phyloP scores from a whole-genome alignment of 1,284 basidiomycete species.

The Peniophora sp. region DNA sequence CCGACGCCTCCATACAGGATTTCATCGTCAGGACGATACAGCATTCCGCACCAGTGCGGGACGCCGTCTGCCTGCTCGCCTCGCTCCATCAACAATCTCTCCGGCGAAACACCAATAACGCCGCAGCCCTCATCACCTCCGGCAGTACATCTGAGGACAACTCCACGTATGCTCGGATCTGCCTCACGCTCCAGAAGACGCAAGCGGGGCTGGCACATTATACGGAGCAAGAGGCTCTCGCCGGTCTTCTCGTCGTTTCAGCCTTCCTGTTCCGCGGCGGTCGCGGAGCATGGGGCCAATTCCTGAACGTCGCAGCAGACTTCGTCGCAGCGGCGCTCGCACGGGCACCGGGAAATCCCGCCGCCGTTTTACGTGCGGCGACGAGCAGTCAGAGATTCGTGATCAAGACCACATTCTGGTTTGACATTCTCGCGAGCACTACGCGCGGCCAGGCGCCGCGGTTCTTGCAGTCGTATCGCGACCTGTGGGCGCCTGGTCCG shows the following conservation, averaged over 20 bases:
- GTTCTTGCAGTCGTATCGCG: constrained; percentile 49
- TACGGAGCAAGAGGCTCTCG: constrained; percentile 64
- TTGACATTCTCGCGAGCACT: constrained; percentile 72
- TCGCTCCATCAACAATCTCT: constrained; percentile 36
- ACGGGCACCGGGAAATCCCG: constrained; percentile 25
- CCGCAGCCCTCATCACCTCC: constrained; percentile 2
- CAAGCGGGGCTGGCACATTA: constrained; percentile 9
- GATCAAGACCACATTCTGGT: constrained; percentile 78
- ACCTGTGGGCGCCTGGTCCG: constrained; percentile 38
- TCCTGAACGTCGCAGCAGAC: constrained; percentile 47
- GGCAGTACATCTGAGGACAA: constrained; percentile 10
- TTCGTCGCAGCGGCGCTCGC: constrained; percentile 44
- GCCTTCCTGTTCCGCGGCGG: constrained; percentile 70
- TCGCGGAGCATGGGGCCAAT: constrained; percentile 55
- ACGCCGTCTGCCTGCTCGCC: constrained; percentile 53
- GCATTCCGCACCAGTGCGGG: constrained; percentile 28
- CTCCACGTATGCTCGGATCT: constrained; percentile 25
- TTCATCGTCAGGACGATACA: constrained; percentile 43
- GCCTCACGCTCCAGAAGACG: constrained; percentile 20
- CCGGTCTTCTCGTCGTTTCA: constrained; percentile 65
- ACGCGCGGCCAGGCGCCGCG: constrained; percentile 51
- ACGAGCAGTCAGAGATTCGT: constrained; percentile 51
- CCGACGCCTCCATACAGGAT: constrained; percentile 32
- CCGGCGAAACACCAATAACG: constrained; percentile 12
- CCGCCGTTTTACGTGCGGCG: constrained; percentile 39